Evolutionary conservation across 225 moss, liverwort and hornwort genomes (phyloP).

Genomic region (Physcomitrium patens): DNA sequence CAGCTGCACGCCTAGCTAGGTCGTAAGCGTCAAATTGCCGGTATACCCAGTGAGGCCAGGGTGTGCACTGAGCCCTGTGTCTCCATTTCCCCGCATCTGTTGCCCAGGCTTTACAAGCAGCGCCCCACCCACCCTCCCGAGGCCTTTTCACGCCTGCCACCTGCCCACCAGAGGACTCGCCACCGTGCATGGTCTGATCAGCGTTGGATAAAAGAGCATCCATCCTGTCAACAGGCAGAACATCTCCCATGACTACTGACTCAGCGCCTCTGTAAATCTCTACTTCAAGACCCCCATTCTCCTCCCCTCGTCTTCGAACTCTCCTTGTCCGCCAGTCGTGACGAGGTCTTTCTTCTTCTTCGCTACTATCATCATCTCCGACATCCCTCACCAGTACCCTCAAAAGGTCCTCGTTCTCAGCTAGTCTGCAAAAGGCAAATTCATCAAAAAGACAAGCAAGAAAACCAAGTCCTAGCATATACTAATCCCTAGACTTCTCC

Average conservation of each 20-base stretch:
- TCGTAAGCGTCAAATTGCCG: constrained; percentile 94
- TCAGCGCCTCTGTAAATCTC: constrained; percentile 16
- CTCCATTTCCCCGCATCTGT: constrained; percentile 72
- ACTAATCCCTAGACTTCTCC: neutral
- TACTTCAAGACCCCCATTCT: constrained; percentile 16
- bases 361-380: constrained; percentile 80
- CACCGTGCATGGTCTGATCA: constrained; percentile 30
- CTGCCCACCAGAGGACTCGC: constrained; percentile 39
- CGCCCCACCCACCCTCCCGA: constrained; percentile 79
- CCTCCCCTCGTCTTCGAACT: constrained; percentile 43
- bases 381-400: constrained; percentile 47
- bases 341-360: constrained; percentile 76
- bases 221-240: neutral
- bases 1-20: constrained; percentile 88
- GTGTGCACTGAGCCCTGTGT: constrained; percentile 71
- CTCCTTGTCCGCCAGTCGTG: constrained; percentile 52
- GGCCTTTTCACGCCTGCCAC: constrained; percentile 45
- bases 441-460: neutral
- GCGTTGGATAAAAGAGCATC: neutral
- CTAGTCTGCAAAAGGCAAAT: constrained; percentile 16
- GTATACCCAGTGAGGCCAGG: constrained; percentile 98
- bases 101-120: constrained; percentile 84
- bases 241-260: constrained; percentile 14
- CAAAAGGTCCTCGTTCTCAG: constrained; percentile 55
- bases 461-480: neutral